Conservation (phyloP, 2,329 filamentous ascomycete species). For the Cytospora piceae region DNA sequence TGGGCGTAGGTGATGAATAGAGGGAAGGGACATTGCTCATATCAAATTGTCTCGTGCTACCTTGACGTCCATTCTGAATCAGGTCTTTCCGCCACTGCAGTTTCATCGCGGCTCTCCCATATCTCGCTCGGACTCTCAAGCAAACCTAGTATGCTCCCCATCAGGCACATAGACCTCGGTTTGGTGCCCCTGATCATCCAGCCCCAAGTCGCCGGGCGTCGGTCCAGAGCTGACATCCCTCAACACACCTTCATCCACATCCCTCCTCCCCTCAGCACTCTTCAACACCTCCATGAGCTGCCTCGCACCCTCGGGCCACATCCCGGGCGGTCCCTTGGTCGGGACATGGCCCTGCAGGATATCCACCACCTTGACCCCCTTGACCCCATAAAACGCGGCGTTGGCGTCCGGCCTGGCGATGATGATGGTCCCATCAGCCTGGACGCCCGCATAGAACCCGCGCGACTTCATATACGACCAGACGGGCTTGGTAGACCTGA, state of each 20-base stretch:
- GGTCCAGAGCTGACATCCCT: conserved; percentile 64
- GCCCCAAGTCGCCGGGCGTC: conserved; percentile 71
- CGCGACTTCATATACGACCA: conserved; percentile 75
- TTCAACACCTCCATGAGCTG: conserved; percentile 34
- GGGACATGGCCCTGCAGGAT: conserved; percentile 32
- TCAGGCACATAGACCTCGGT: background rate
- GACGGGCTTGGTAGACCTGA: conserved; percentile 52
- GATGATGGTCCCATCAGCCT: conserved; percentile 75
- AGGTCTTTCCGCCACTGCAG: background rate
- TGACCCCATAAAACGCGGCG: conserved; percentile 67
- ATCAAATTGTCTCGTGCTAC: background rate
- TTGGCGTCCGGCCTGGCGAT: conserved; percentile 75
- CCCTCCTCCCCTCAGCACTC: conserved; percentile 31
- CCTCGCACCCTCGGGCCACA: conserved; percentile 28
- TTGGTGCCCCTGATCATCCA: background rate
- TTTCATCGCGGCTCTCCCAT: background rate
- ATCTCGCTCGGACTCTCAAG: background rate
- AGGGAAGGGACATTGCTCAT: conserved; percentile 13
- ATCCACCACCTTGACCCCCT: conserved; percentile 30
- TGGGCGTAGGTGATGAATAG: conserved; percentile 22
- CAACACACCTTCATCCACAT: conserved; percentile 23
- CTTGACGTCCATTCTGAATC: background rate
- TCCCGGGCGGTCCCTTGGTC: conserved; percentile 14
- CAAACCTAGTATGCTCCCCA: background rate
- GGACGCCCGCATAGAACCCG: conserved; percentile 72